Conservation (phyloP, 2,329 filamentous ascomycete genomes). For the Cladosporium sp. region DNA sequence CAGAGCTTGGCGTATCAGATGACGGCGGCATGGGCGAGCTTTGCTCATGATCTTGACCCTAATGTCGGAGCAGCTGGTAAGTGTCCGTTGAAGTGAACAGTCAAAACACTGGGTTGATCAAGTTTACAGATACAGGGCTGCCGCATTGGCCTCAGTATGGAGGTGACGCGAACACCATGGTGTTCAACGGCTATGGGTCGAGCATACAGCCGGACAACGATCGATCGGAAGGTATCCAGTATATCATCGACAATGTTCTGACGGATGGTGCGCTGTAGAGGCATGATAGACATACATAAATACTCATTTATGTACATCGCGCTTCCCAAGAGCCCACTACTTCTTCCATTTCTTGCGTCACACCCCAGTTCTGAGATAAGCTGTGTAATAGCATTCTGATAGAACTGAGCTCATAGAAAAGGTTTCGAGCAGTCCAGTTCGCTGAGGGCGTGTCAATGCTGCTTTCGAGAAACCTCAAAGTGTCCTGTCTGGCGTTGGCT, state of each 20-base stretch:
- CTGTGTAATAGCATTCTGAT: neutral
- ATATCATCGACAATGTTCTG: neutral
- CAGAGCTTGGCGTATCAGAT: neutral
- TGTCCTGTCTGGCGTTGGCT: neutral
- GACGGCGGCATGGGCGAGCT: constrained; percentile 2
- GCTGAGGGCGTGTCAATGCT: neutral
- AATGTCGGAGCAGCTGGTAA: neutral
- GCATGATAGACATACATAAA: neutral
- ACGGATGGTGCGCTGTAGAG: neutral
- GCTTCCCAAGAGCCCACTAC: constrained; percentile 5
- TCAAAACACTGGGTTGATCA: neutral
- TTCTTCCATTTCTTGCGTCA: constrained; percentile 7
- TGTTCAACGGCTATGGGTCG: neutral
- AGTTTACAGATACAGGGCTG: neutral
- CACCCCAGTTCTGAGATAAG: constrained; percentile 2
- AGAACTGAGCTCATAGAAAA: constrained; percentile 5
- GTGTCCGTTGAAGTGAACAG: neutral
- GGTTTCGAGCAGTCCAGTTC: neutral
- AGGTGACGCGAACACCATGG: neutral
- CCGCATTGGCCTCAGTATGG: neutral
- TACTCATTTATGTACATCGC: neutral
- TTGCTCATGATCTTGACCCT: neutral
- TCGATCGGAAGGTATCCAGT: neutral
- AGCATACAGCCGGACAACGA: neutral
- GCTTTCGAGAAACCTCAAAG: neutral